Conservation (phyloP, 768 basidiomycete species). For the Phanerodontia chrysosporium region DNA sequence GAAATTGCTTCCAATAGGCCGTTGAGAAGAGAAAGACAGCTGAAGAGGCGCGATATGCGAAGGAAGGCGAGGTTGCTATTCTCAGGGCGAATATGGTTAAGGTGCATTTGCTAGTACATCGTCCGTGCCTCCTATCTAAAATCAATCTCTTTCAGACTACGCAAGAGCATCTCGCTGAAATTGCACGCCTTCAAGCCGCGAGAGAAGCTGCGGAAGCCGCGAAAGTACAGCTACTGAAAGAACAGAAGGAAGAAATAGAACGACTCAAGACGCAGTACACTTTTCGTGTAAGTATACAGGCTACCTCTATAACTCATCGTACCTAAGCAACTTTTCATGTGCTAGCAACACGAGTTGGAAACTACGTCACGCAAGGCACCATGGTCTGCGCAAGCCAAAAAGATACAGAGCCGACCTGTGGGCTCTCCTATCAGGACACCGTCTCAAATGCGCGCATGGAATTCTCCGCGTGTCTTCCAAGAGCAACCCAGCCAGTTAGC, state of each 20-base stretch:
- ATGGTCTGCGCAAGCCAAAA: constrained; percentile 41
- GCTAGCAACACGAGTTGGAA: constrained; percentile 72
- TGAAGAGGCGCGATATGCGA: constrained; percentile 49
- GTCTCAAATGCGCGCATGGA: constrained; percentile 37
- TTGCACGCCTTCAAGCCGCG: constrained; percentile 51
- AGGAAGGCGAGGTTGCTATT: constrained; percentile 69
- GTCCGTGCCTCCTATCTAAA: not conserved
- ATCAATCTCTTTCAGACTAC: constrained; percentile 35
- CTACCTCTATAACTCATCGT: not conserved
- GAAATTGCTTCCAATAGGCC: constrained; percentile 35
- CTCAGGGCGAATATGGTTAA: constrained; percentile 65
- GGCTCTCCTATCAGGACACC: constrained; percentile 38
- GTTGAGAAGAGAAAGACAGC: constrained; percentile 39
- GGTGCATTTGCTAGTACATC: constrained; percentile 31
- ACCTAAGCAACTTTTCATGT: not conserved
- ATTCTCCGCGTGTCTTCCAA: constrained; percentile 3
- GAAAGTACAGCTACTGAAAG: constrained; percentile 51
- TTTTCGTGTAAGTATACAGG: constrained; percentile 51
- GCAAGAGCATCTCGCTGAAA: constrained; percentile 54
- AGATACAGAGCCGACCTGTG: constrained; percentile 31
- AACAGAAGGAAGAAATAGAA: constrained; percentile 66
- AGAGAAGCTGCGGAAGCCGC: constrained; percentile 60
- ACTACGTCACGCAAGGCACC: constrained; percentile 48
- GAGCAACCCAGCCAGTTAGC: constrained; percentile 25
- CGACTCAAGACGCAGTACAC: constrained; percentile 62